Evolutionary conservation across 202 grass and related monocot genomes (phyloP), one percentile per base, ranked within the genome.

Genomic region (Thinopyrum obtusiflorum): DNA sequence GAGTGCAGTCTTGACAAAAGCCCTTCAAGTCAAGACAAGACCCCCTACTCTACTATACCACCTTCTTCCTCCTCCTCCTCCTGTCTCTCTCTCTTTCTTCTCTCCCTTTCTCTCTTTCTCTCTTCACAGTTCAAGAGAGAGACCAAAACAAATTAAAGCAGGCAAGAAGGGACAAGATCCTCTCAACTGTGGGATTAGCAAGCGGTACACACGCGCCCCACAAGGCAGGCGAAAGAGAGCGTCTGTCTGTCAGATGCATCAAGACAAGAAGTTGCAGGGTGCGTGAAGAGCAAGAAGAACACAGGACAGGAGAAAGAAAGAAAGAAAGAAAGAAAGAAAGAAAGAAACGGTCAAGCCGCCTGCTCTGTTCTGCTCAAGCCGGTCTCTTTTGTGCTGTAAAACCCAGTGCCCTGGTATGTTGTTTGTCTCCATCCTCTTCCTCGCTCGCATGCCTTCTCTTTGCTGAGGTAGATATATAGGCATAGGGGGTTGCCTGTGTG

Each of bases 1-100:
- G 83, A 89, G 81, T 69, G 89, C 37, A 85, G 81, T 37, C 85
- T 76, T 81, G 85, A 63, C 76, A 87, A 91, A 90, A 87, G 62
- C 59, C 44, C 65, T 87, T 90, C 88, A 87, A 88, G 82, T 82
- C 46, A 76, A 89, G 87, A 89, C 87, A 89, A 85, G 86, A 80
- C 70, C 61, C 70, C 76, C 84, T 79, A 68, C 53, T 20, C 46
- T 73, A 73, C 69, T 53, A 42, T n/a, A 40, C 20, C 37, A 23
- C 68, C 46, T 64, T 51, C 39, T 68, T 59, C 47, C 28, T 11
- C 24, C 53, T 27, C 39, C 10, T 2, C 9, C 36, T 39, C 36
- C 6, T 11, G n/a, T n/a, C 33, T 6, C 24, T 63, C 65, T 36
- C 76, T 33, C 76, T 68, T 67, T 80, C 80, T 53, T 78, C 9